Evolutionary conservation across 2,329 filamentous ascomycete genomes (phyloP).

Genomic region (Sphaceloma murrayae): DNA sequence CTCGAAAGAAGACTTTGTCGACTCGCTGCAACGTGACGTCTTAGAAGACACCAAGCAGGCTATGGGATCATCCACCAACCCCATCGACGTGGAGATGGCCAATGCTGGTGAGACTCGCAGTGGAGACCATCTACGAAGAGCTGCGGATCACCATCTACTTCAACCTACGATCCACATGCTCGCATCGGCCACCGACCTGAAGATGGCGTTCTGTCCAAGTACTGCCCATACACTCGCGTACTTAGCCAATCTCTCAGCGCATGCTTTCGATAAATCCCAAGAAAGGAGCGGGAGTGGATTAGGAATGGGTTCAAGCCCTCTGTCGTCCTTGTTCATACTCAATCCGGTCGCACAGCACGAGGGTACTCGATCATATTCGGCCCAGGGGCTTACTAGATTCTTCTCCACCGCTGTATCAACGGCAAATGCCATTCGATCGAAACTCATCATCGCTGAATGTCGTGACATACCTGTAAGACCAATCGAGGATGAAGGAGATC

Average conservation of each 20-base stretch:
- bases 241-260: conserved; percentile 38
- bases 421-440: conserved; percentile 33
- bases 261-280: conserved; percentile 35
- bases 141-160: conserved; percentile 36
- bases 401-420: conserved; percentile 55
- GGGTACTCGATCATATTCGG: conserved; percentile 63
- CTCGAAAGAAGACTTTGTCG: conserved; percentile 54
- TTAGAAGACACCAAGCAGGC: not conserved
- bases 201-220: conserved; percentile 62
- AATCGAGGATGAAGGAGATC: conserved; percentile 11
- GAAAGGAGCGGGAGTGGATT: no score
- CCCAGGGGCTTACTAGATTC: conserved; percentile 58
- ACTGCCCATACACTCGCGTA: conserved; percentile 70
- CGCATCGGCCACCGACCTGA: conserved; percentile 58
- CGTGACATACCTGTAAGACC: conserved; percentile 8
- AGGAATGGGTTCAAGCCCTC: no score
- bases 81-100: conserved; percentile 14
- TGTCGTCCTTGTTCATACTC: conserved; percentile 48
- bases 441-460: conserved; percentile 37
- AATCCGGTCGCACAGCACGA: conserved; percentile 57
- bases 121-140: not conserved
- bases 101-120: conserved; percentile 10
- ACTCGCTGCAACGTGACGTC: conserved; percentile 38
- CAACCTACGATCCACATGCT: conserved; percentile 59
- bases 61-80: not conserved